Evolutionary conservation across 345 rosid species (phyloP), one percentile per base, ranked within the genome.

Genomic region (Salix suchowensis): DNA sequence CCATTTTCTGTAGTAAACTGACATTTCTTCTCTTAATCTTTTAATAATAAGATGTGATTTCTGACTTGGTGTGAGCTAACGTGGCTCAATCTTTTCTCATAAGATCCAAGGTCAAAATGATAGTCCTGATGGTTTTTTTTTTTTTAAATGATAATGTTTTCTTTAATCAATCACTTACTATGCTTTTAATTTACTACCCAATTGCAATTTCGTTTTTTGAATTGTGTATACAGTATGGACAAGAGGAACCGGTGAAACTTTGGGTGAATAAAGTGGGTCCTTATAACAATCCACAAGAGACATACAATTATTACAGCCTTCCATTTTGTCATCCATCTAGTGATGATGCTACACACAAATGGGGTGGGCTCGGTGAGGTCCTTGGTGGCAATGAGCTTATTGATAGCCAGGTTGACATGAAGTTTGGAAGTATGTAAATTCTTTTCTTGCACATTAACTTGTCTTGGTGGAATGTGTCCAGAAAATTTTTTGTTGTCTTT

Each of bases 331-430:
- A 82, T 68, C 88, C 87, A 54, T 74, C 94, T 81, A 85, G 37
- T 26, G 85, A 84, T 82, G 79, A 88, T 60, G 88, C 26, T 23
- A 58, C 89, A 71, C 99, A 96, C 87, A 96, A 96, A 83, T 96
- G 98, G 99, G 99, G 97, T 84, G 99, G 98, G 65, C 98, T 96
- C 81, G 99, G 98, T 76, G 99, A 96, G 86, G 99, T 94, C 82
- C 90, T 96, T 16, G 99, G 99, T 85, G 99, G 99, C 77, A 96
- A 96, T 83, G 99, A 96, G 81, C 98, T 96, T 77, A 94, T 96
- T 75, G 99, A 94, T 82, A 94, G 99, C 84, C 87, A 88, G 82
- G 85, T 94, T 65, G 88, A 89, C 60, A 87, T 96, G 32, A 96
- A 94, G 82, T 96, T 90, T 85, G 81, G 21, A 89, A 92, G 99